Base-by-base conservation (phyloP, 257 asterid genomes). In the Eustoma russellianum region DNA sequence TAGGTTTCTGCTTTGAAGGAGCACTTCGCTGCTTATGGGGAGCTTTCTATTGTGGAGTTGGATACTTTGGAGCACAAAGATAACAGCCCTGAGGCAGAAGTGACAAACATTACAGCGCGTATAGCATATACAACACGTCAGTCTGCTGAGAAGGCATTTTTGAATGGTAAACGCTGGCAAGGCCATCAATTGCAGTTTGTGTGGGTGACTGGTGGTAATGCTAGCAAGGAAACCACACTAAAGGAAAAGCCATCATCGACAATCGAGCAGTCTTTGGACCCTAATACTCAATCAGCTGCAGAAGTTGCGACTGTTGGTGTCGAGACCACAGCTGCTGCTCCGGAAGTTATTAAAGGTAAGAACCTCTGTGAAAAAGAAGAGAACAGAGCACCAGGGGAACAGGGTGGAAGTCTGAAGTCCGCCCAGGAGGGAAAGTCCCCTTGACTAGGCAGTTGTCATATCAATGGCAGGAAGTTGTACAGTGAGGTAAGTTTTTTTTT, bases 111-210 rank as follows among this genome's bases (percentile, higher is more conserved):
- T 55, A 67, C 95, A 61, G 96, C 94, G 65, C 74, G 60, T 61
- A 68, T 91, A 75, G 74, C 81, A 61, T 91, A 82, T 62, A 73
- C 76, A 46, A 71, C 83, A 64, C 85, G 97, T 5, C 80, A 66
- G 7, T 70, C 81, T 59, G 98, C 98, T 53, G 98, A 91, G 79
- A 82, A 41, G 71, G 98, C 97, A 55, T 91, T 87, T 76, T 57
- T 48, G 70, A 74, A 77, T 56, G 98, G 90, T 47, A 91, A 84
- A 85, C 59, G 67, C 63, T 91, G 96, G 96, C 77, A 82, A 71
- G 94, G 94, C 50, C 86, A 85, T 55, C 71, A 64, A 66, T 66
- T 91, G 76, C 83, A 64, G 56, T 88, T 87, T 70, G 43, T 13
- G 70, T 91, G 98, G 98, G 49, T 73, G 38, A 48, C 66, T 4